phyloP scores from a whole-genome alignment of 2,329 filamentous ascomycete species.

The Trichoderma sp. region DNA sequence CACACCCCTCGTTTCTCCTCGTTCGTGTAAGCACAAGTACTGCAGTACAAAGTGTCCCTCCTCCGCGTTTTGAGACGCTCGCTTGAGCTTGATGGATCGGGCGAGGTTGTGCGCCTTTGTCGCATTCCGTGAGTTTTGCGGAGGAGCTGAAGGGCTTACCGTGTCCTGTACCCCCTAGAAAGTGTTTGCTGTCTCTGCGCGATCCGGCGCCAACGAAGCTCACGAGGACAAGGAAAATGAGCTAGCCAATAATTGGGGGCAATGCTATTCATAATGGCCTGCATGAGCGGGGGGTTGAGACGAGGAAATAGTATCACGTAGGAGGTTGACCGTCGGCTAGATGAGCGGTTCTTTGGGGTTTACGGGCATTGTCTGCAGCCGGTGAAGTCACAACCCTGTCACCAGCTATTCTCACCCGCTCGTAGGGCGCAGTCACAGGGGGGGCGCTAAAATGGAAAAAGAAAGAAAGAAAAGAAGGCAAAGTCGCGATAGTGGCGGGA shows the following conservation, averaged over 20 bases:
- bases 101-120: background rate
- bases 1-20: background rate
- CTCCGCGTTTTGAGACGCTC: conserved; percentile 3
- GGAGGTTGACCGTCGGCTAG: conserved; percentile 6
- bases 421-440: background rate
- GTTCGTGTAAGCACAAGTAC: background rate
- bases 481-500: conserved; percentile 6
- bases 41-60: background rate
- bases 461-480: background rate
- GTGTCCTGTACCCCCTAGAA: conserved; percentile 3
- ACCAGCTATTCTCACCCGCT: background rate
- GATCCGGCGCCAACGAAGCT: conserved; percentile 2
- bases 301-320: background rate
- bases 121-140: background rate
- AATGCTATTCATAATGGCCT: background rate
- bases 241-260: conserved; percentile 4
- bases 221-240: conserved; percentile 8
- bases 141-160: background rate
- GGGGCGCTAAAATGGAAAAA: background rate
- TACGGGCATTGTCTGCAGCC: background rate
- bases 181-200: background rate
- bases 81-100: background rate
- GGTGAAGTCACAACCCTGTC: background rate
- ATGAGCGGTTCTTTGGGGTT: background rate
- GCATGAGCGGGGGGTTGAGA: conserved; percentile 3